Base-by-base conservation (phyloP, 441 rosid genomes). In the Omphalea diandra region DNA sequence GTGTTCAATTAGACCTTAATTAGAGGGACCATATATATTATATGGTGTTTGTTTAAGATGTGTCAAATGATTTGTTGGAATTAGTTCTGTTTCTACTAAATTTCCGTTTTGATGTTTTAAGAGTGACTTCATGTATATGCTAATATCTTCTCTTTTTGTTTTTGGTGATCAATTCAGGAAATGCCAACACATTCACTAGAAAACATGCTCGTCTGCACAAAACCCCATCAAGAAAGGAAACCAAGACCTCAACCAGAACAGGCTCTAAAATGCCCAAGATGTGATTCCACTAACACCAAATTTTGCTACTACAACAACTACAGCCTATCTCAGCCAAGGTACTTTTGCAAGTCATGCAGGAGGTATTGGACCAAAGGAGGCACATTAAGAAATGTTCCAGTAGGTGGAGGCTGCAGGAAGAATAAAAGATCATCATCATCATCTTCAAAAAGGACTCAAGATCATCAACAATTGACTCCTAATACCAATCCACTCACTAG, bases 361-460 rank as follows among this genome's bases (percentile, higher is more conserved):
- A 81, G 98, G 76, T 93, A 93, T 60, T 93, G 98, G 98, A 93
- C 98, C 35, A 90, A 93, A 77, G 98, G 98, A 0, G 98, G 98
- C 71, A 93, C 97, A 3, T 79, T 93, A 55, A 81, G 98, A 63
- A 89, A 90, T 75, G 93, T 93, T 52, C 98, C 98, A 1, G 94
- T 93, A 1, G 98, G 98, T 1, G 97, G 98, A n/a, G 95, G 98
- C 7, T 90, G 90, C 78, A 53, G 95, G 73, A 93, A 84, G 76
- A 90, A 64, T 93, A 89, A 85, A 65, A 77, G 96, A 65, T 80
- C 96, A 2, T 75, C 89, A 33, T 76, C 87, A 14, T 83, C 90
- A 18, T 72, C 86, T 4, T 65, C 80, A 32, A 81, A 81, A 76
- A 83, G 78, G 65, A 50, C 74, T 69, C 78, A 86, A 76, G 83